These are phyloP conservation scores for Thielaviopsis euricoi DNA, from an alignment of 2,329 filamentous ascomycete genomes.

Conservation along the genomic window DNA sequence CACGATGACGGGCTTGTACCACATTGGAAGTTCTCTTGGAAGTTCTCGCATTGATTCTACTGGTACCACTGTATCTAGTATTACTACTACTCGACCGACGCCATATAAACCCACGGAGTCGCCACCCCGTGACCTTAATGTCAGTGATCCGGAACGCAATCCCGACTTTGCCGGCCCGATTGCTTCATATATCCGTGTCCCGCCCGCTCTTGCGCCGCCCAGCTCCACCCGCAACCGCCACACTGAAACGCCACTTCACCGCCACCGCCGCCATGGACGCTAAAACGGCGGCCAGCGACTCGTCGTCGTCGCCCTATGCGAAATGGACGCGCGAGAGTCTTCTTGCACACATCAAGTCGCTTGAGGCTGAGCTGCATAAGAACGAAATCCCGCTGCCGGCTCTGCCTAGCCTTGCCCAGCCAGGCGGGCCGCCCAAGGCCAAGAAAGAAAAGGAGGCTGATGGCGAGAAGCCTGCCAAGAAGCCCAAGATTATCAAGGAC, in stretches of 20 bases:
- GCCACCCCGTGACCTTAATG: not conserved
- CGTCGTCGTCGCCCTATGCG: constrained; percentile 30
- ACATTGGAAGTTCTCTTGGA: not conserved
- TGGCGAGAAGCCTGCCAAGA: constrained; percentile 15
- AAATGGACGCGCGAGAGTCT: constrained; percentile 54
- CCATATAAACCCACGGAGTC: not conserved
- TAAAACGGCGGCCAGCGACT: constrained; percentile 15
- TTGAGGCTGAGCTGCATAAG: constrained; percentile 49
- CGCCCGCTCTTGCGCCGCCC: not conserved
- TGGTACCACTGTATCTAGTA: no score
- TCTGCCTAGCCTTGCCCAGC: constrained; percentile 9
- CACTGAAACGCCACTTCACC: constrained; percentile 3
- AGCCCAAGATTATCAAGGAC: constrained; percentile 24
- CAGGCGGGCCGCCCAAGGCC: not conserved
- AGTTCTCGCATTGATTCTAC: no score
- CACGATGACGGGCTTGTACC: not conserved
- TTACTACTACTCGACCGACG: no score
- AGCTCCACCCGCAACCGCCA: not conserved
- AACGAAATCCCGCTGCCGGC: constrained; percentile 9
- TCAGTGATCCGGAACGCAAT: not conserved
- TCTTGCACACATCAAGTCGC: constrained; percentile 46
- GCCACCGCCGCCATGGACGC: constrained; percentile 4
- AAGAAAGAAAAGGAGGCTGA: constrained; percentile 8
- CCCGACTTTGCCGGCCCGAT: not conserved
- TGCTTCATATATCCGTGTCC: not conserved